Evolutionary conservation across 805 yeast species (phyloP).

Genomic region (Ogataea siamensis): DNA sequence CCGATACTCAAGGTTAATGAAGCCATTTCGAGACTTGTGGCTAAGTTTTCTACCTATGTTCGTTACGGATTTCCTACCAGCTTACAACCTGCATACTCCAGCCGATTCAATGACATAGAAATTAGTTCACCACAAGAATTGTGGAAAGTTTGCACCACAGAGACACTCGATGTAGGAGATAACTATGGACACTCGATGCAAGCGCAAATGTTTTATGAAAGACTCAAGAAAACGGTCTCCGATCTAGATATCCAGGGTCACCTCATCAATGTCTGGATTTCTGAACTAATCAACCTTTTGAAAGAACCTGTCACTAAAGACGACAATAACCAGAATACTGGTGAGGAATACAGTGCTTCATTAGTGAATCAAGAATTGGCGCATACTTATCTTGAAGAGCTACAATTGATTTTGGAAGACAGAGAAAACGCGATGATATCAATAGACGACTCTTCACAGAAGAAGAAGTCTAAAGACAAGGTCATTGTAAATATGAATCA

Average conservation of each 20-base stretch:
- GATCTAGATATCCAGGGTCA: slow-evolving; percentile 53
- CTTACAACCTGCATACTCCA: no score
- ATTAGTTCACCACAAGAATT: background rate
- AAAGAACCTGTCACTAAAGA: slow-evolving; percentile 41
- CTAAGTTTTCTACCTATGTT: slow-evolving; percentile 14
- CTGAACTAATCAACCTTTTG: slow-evolving; percentile 41
- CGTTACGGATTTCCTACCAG: slow-evolving; percentile 8
- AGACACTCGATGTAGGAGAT: slow-evolving; percentile 6
- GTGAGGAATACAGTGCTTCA: slow-evolving; percentile 76
- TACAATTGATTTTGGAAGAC: slow-evolving; percentile 48
- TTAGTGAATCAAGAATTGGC: slow-evolving; percentile 74
- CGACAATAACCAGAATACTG: slow-evolving; percentile 40
- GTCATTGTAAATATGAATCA: slow-evolving; percentile 14
- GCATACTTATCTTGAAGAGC: slow-evolving; percentile 52
- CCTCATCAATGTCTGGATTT: slow-evolving; percentile 51
- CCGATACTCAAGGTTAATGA: slow-evolving; percentile 38
- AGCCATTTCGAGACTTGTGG: slow-evolving; percentile 25
- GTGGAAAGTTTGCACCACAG: slow-evolving; percentile 10
- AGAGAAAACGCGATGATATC: slow-evolving; percentile 39
- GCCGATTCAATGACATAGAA: no score
- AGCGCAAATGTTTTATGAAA: slow-evolving; percentile 25
- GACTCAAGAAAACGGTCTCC: slow-evolving; percentile 23
- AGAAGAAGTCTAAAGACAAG: slow-evolving; percentile 14
- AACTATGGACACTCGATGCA: slow-evolving; percentile 21
- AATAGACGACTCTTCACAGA: slow-evolving; percentile 20